phyloP scores from a whole-genome alignment of 1,139 yeast genomes.

The Geotrichum candidum region DNA sequence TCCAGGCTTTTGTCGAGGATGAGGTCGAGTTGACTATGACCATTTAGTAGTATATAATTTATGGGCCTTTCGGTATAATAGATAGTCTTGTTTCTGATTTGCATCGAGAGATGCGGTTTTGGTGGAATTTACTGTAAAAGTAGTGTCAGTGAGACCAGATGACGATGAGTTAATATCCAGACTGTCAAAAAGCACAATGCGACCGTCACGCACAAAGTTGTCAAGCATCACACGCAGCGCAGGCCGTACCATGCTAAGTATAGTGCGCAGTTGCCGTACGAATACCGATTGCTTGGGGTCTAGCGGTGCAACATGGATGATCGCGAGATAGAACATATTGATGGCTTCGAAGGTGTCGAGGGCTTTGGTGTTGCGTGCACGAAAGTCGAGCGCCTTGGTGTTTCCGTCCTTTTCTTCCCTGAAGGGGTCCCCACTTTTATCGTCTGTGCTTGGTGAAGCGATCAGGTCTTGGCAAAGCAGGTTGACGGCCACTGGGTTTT shows the following conservation, averaged over 20 bases:
- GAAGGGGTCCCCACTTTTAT: neutral
- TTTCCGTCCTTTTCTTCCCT: neutral
- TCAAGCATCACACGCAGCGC: neutral
- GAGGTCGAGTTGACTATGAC: neutral
- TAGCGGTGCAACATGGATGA: neutral
- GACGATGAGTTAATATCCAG: neutral
- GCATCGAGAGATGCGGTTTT: neutral
- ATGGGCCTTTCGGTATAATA: neutral
- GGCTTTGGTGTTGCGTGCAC: neutral
- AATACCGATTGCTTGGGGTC: neutral
- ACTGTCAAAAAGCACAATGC: neutral
- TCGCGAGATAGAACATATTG: neutral
- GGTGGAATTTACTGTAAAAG: neutral
- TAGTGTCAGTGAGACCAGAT: neutral
- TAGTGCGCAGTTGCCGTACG: neutral
- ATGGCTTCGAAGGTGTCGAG: neutral
- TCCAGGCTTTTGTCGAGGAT: neutral
- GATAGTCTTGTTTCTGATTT: neutral
- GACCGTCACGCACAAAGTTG: neutral
- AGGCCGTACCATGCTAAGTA: neutral
- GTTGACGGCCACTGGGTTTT: conserved; percentile 2
- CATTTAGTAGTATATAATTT: neutral
- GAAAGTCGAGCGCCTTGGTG: neutral
- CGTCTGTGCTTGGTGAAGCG: neutral
- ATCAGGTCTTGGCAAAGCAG: neutral